Base-by-base conservation (phyloP, 768 basidiomycete species). In the Trametes sanguinea region DNA sequence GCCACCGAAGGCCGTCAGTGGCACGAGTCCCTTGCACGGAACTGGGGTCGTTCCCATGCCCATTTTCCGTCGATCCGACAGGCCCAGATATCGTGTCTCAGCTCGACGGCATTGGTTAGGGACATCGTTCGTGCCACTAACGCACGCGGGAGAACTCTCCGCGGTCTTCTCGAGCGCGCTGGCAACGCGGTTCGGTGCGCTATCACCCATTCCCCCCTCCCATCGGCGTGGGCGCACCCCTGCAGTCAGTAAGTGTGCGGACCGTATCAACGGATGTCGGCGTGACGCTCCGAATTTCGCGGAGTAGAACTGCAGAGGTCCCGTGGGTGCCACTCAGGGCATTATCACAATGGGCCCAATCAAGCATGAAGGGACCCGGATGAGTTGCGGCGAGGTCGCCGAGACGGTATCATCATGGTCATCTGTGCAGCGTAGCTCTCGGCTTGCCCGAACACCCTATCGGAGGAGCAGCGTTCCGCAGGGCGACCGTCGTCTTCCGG, bases 1-100 rank as follows among this genome's bases (percentile, higher is more conserved):
- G 50, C 48, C 27, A 50, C 32, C 44, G 10, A 27, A 22, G 27
- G 11, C 35, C 2, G 13, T 35, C 43, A 6, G 43, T 45, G 11
- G 29, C 55, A 32, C 55, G 55, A 46, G 27, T 46, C 35, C 59
- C 30, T 39, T 22, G 39, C 39, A 51, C 27, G n/a, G 54, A 62
- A 62, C 32, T 54, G 44, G 61, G 61, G 54, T 57, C 35, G 30
- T 56, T 57, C 61, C 54, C 54, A 51, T 51, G 48, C 43, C 54
- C 22, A 50, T 51, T 56, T 43, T 33, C 61, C 61, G 43, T 56
- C 61, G 54, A 56, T 62, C 32, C 22, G 32, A 40, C 42, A 37
- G 32, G 57, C 16, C 39, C 35, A 37, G 22, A 50, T 22, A 22
- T 22, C 22, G 22, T 22, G 22, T 22, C 22, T 22, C 22, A 22